Conservation (phyloP, 306 rosid genomes). For the Luffa aegyptiaca region DNA sequence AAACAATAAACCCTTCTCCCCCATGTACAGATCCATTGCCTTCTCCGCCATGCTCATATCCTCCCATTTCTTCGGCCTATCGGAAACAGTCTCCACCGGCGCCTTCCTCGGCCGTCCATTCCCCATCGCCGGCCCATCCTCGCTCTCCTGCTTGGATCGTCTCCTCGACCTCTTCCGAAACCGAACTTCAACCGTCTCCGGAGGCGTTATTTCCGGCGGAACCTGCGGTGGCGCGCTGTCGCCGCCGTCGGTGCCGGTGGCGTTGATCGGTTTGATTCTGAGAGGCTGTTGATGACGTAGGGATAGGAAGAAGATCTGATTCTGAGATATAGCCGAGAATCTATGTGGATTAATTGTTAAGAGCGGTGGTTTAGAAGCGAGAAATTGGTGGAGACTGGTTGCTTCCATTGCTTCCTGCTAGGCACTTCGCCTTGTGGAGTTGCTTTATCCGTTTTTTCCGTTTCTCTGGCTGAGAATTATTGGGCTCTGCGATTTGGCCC, state of each 20-base stretch:
- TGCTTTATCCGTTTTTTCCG: background rate
- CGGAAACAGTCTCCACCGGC: slow-evolving; percentile 6
- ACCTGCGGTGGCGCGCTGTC: slow-evolving; percentile 20
- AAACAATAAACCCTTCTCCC: slow-evolving; percentile 75
- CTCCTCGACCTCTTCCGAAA: slow-evolving; percentile 53
- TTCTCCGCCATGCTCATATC: slow-evolving; percentile 74
- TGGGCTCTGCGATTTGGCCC: background rate
- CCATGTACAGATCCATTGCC: slow-evolving; percentile 60
- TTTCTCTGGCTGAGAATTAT: background rate
- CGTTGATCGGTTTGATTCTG: slow-evolving; percentile 24
- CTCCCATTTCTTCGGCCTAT: slow-evolving; percentile 67
- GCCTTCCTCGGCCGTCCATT: slow-evolving; percentile 20
- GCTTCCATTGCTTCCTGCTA: slow-evolving; percentile 5
- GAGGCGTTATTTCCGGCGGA: slow-evolving; percentile 13
- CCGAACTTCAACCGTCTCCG: slow-evolving; percentile 36
- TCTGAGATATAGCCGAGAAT: slow-evolving; percentile 6
- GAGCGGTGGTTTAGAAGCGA: slow-evolving; percentile 36
- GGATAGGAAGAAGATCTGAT: slow-evolving; percentile 9
- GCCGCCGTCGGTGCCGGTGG: slow-evolving; percentile 18
- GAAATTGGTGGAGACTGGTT: slow-evolving; percentile 27
- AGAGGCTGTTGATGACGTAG: slow-evolving; percentile 8
- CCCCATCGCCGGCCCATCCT: slow-evolving; percentile 17
- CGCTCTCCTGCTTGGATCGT: slow-evolving; percentile 31
- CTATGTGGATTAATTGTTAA: slow-evolving; percentile 19
- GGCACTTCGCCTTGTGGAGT: background rate